A percentile compares a stretch with the other conserved stretches of the same genome.
Evolutionary conservation across 805 yeast genomes (phyloP).

Genomic region (Metschnikowia amazonensis): DNA sequence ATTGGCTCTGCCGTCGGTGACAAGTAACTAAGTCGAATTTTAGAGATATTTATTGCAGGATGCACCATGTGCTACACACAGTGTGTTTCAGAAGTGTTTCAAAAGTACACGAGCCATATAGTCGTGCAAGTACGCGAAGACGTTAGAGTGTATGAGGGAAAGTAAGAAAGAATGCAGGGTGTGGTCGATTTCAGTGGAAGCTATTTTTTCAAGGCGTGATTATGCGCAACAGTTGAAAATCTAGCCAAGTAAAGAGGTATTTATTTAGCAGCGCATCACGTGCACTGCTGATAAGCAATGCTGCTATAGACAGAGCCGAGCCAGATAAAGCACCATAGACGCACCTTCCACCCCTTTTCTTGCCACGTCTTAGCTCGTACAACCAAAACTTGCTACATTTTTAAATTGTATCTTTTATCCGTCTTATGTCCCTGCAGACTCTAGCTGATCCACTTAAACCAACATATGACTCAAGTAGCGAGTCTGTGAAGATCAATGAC

Average conservation of each 20-base stretch:
- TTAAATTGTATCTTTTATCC: background rate
- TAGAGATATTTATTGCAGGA: too few relatives aligned
- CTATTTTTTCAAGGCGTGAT: background rate
- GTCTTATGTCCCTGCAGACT: background rate
- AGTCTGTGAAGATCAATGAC: background rate
- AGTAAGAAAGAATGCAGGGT: too few relatives aligned
- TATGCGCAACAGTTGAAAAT: background rate
- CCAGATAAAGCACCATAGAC: background rate
- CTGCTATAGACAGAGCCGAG: background rate
- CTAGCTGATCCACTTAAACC: background rate
- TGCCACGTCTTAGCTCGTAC: background rate
- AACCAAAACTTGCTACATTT: background rate
- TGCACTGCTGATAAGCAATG: slow-evolving; percentile 1
- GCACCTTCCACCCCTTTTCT: background rate
- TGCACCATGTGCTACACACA: too few relatives aligned
- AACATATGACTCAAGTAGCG: background rate
- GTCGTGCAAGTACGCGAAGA: too few relatives aligned
- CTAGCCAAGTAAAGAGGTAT: too few relatives aligned
- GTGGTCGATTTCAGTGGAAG: too few relatives aligned
- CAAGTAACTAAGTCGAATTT: too few relatives aligned
- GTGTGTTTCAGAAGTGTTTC: too few relatives aligned
- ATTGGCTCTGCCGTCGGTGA: too few relatives aligned
- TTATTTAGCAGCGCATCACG: background rate
- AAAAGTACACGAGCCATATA: too few relatives aligned
- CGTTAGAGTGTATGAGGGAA: too few relatives aligned